phyloP scores from a whole-genome alignment of 441 rosid genomes.

The Monsonia emarginata region DNA sequence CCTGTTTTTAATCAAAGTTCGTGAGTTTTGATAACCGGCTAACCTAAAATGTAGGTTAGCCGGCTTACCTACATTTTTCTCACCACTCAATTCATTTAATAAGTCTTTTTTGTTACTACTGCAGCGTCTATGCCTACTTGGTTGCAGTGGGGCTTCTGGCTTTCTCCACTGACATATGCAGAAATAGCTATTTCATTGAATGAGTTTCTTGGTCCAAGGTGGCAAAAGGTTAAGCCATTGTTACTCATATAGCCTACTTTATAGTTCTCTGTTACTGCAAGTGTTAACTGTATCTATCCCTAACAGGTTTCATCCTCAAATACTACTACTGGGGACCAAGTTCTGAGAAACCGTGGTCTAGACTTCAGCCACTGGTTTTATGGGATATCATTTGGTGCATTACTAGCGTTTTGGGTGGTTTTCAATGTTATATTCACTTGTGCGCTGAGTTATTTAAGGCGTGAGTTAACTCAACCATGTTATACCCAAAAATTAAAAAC shows the following conservation, averaged over 20 bases:
- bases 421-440: conserved; percentile 44
- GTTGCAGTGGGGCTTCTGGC: background rate
- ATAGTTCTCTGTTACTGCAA: conserved; percentile 7
- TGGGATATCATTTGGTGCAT: conserved; percentile 51
- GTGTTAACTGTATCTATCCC: background rate
- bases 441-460: conserved; percentile 41
- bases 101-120: background rate
- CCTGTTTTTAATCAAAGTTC: no score
- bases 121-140: background rate
- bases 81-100: background rate
- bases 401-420: conserved; percentile 39
- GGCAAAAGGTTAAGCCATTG: conserved; percentile 22
- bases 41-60: no score
- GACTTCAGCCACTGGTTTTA: conserved; percentile 37
- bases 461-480: conserved; percentile 37
- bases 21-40: no score
- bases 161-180: background rate
- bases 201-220: conserved; percentile 64
- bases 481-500: no score
- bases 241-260: conserved; percentile 25
- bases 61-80: no score
- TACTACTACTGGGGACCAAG: conserved; percentile 32
- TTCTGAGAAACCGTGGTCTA: conserved; percentile 42
- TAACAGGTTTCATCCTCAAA: background rate
- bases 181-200: conserved; percentile 28